A percentile compares a stretch with the other conserved stretches of the same genome.
phyloP scores from a whole-genome alignment of 2,329 filamentous ascomycete genomes.

The Diplodia scrobiculata region DNA sequence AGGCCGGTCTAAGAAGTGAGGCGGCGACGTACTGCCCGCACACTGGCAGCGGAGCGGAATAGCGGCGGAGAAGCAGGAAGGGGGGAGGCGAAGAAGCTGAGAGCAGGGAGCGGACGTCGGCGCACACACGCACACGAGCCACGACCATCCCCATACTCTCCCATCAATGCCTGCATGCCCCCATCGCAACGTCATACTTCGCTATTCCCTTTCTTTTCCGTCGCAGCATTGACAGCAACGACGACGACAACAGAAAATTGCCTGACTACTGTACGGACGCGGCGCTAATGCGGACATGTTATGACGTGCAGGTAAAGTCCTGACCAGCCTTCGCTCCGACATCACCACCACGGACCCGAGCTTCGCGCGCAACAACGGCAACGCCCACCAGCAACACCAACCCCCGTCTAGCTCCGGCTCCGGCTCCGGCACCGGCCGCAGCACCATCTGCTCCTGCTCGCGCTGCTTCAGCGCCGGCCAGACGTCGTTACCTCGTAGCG shows the following conservation, averaged over 20 bases:
- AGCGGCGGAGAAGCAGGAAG: background rate
- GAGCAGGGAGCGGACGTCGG: background rate
- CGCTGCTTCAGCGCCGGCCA: constrained; percentile 6
- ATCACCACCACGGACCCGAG: constrained; percentile 15
- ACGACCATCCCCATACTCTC: background rate
- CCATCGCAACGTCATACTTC: background rate
- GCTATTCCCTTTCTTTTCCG: background rate
- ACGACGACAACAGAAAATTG: background rate
- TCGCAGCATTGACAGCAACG: too few species aligned
- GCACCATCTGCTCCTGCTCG: constrained; percentile 15
- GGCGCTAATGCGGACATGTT: constrained; percentile 2
- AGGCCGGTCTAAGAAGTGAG: background rate
- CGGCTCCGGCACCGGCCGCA: background rate
- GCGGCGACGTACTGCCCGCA: background rate
- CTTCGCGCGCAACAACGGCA: constrained; percentile 16
- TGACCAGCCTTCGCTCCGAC: constrained; percentile 22
- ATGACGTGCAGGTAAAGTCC: constrained; percentile 7
- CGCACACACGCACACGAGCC: background rate
- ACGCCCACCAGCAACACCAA: background rate
- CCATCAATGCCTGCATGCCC: background rate
- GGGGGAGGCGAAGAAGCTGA: background rate
- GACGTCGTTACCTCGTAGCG: background rate
- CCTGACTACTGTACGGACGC: background rate
- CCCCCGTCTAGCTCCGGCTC: background rate
- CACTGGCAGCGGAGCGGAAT: background rate